Conservation (phyloP, 805 yeast species). For the Ogataea trehalophila region DNA sequence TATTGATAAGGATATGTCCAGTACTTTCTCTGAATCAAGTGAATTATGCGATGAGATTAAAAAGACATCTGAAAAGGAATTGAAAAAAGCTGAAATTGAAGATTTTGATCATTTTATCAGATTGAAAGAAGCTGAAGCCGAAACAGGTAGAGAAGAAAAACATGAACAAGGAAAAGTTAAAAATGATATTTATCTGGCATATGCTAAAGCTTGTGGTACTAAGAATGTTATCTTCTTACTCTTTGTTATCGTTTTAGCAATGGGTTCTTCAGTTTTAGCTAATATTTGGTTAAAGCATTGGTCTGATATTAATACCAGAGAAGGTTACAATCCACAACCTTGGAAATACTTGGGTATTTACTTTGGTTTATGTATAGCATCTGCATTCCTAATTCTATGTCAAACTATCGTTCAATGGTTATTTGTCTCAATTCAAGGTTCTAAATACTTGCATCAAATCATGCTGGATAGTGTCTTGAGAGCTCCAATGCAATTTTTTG, state of each 20-base stretch:
- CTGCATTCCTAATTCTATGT: conserved; percentile 53
- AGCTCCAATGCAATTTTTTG: conserved; percentile 95
- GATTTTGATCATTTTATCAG: conserved; percentile 34
- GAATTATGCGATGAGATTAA: conserved; percentile 27
- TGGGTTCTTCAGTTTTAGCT: conserved; percentile 57
- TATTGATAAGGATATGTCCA: conserved; percentile 15
- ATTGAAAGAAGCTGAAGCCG: conserved; percentile 35
- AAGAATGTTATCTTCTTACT: conserved; percentile 56
- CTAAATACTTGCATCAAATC: conserved; percentile 63
- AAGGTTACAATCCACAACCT: conserved; percentile 71
- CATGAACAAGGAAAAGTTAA: conserved; percentile 92
- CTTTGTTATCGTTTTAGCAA: conserved; percentile 49
- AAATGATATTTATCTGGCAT: conserved; percentile 76
- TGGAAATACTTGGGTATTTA: conserved; percentile 70
- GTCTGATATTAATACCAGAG: conserved; percentile 81
- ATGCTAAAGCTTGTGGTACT: conserved; percentile 84
- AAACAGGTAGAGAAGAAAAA: conserved; percentile 58
- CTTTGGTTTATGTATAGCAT: conserved; percentile 64
- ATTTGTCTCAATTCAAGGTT: conserved; percentile 77
- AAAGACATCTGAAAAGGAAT: conserved; percentile 33
- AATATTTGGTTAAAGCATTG: conserved; percentile 95
- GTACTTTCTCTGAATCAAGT: conserved; percentile 13
- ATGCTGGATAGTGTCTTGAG: conserved; percentile 73
- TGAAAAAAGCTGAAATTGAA: conserved; percentile 60
- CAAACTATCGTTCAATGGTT: conserved; percentile 75